Conservation (phyloP, 2,329 filamentous ascomycete genomes). For the Plectosphaerella sp. region DNA sequence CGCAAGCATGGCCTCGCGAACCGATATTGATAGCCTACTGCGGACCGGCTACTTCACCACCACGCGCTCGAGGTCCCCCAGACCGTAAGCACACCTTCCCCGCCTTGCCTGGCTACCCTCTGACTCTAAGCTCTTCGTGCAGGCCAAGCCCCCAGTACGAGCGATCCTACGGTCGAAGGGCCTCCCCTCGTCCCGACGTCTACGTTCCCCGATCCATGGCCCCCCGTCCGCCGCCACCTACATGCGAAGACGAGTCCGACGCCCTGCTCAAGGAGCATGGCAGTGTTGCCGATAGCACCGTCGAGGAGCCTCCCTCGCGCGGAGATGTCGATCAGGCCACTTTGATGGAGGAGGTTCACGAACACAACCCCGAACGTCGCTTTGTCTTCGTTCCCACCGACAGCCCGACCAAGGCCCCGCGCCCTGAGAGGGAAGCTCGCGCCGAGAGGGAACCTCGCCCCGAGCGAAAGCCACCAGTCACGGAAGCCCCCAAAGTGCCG, state of each 20-base stretch:
- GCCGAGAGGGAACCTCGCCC: neutral
- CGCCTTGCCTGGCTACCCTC: neutral
- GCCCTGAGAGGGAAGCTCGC: neutral
- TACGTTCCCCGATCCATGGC: neutral
- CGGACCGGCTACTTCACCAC: constrained; percentile 47
- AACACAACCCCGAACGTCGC: constrained; percentile 58
- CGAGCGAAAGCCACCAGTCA: neutral
- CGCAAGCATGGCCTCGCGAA: constrained; percentile 35
- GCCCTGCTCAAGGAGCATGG: constrained; percentile 60
- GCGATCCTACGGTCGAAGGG: neutral
- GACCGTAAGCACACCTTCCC: constrained; percentile 21
- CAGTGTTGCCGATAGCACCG: constrained; percentile 20
- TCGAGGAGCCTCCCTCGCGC: constrained; percentile 54
- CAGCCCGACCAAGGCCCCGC: neutral
- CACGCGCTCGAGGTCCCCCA: constrained; percentile 34
- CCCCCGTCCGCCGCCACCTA: constrained; percentile 52
- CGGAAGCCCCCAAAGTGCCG: neutral
- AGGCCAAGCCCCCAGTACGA: neutral
- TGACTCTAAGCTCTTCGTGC: neutral
- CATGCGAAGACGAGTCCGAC: constrained; percentile 63
- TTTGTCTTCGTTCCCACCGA: constrained; percentile 53
- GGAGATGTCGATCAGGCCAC: constrained; percentile 66
- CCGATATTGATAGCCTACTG: constrained; percentile 42
- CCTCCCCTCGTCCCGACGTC: constrained; percentile 16
- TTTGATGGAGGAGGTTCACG: constrained; percentile 59